Conservation (phyloP, 108 stramenopile species). For the Pseudonitzschia multistriata region DNA sequence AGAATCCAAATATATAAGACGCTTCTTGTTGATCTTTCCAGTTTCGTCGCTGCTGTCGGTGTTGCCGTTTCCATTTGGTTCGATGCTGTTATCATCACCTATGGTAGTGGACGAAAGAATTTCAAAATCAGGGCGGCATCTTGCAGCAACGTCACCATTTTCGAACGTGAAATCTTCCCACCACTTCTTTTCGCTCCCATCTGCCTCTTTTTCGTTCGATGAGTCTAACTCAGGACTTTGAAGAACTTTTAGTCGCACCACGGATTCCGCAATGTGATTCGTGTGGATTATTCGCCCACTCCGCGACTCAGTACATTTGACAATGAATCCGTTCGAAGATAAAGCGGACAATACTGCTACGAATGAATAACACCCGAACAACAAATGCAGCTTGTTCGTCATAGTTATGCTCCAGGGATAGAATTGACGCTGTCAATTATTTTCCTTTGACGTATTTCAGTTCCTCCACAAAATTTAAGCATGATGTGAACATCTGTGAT, state of each 20-base stretch:
- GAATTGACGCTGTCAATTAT: no score
- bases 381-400: no score
- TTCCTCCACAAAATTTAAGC: no score
- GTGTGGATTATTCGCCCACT: not conserved
- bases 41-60: not conserved
- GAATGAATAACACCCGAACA: no score
- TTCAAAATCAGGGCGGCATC: conserved; percentile 42
- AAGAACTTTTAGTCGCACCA: not conserved
- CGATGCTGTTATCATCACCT: conserved; percentile 3
- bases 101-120: conserved; percentile 34
- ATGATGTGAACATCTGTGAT: no score
- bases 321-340: not conserved
- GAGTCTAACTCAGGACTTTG: conserved; percentile 5
- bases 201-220: not conserved
- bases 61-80: not conserved
- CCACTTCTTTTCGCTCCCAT: conserved; percentile 19
- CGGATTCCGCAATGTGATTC: not conserved
- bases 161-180: conserved; percentile 23
- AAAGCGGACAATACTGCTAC: no score
- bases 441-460: no score
- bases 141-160: conserved; percentile 34
- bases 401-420: no score
- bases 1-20: conserved; percentile 91
- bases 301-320: not conserved
- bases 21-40: conserved; percentile 24